A percentile compares a stretch with the other conserved stretches of the same genome.
Evolutionary conservation across 2,329 filamentous ascomycete genomes (phyloP).

Genomic region (Daldinia eschscholtzii): DNA sequence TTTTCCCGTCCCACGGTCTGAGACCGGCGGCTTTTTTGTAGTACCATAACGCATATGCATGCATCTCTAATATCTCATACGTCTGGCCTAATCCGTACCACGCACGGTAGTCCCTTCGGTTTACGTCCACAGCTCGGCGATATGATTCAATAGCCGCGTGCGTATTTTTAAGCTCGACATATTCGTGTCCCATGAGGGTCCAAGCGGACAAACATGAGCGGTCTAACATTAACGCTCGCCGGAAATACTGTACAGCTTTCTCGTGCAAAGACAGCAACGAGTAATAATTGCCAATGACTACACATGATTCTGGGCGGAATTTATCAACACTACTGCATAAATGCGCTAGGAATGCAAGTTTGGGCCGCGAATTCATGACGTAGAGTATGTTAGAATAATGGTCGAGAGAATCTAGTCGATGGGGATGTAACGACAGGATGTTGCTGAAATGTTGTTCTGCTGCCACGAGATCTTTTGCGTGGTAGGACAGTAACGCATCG

Average conservation of each 20-base stretch:
- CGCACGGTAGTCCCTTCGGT: constrained; percentile 94
- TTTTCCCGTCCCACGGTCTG: constrained; percentile 96
- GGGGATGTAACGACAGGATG: constrained; percentile 78
- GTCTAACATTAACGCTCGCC: constrained; percentile 89
- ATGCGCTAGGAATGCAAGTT: constrained; percentile 92
- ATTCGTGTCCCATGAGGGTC: constrained; percentile 99
- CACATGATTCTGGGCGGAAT: constrained; percentile 96
- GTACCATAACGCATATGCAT: constrained; percentile 96
- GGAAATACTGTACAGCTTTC: constrained; percentile 98
- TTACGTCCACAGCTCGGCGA: constrained; percentile 92
- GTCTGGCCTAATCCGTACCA: constrained; percentile 98
- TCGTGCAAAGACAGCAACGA: constrained; percentile 94
- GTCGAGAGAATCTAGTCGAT: constrained; percentile 88
- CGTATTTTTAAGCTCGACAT: constrained; percentile 98
- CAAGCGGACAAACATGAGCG: constrained; percentile 92
- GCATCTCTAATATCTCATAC: constrained; percentile 98
- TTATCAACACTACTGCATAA: constrained; percentile 92
- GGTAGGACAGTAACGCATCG: constrained; percentile 88
- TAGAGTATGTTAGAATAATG: constrained; percentile 98
- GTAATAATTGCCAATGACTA: constrained; percentile 98
- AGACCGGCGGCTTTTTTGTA: constrained; percentile 95
- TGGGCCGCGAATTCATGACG: constrained; percentile 87
- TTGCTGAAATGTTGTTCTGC: constrained; percentile 80
- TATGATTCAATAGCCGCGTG: constrained; percentile 98
- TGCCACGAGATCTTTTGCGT: constrained; percentile 82